These are phyloP conservation scores for Boletales sp. DNA, from an alignment of 768 basidiomycete genomes.

Conservation along the genomic window DNA sequence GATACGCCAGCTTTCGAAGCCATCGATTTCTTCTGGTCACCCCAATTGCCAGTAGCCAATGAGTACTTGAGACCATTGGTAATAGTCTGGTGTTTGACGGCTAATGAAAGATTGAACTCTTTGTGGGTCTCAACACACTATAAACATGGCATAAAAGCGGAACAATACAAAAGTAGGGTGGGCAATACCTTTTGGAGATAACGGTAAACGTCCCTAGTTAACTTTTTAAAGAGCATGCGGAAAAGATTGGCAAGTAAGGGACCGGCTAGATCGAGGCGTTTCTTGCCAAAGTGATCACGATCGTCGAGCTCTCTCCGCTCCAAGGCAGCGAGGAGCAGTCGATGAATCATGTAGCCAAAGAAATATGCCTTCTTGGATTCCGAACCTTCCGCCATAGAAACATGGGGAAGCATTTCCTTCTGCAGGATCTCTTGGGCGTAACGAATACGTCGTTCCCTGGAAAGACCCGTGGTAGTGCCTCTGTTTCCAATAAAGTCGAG, in stretches of 20 bases:
- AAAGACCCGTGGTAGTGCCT: slow-evolving; percentile 91
- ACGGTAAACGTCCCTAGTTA: slow-evolving; percentile 96
- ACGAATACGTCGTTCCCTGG: slow-evolving; percentile 87
- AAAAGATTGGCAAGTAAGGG: slow-evolving; percentile 96
- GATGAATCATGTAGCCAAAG: slow-evolving; percentile 99
- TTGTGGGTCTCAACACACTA: slow-evolving; percentile 97
- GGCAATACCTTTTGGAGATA: slow-evolving; percentile 87
- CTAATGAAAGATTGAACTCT: slow-evolving; percentile 86
- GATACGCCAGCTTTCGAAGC: slow-evolving; percentile 97
- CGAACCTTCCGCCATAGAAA: slow-evolving; percentile 93
- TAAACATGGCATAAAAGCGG: slow-evolving; percentile 3
- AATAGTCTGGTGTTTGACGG: slow-evolving; percentile 95
- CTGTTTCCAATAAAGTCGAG: slow-evolving; percentile 98
- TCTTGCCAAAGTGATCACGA: slow-evolving; percentile 99
- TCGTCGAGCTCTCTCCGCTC: slow-evolving; percentile 96
- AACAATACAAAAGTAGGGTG: background rate
- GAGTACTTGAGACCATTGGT: slow-evolving; percentile 98
- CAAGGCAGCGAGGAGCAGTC: slow-evolving; percentile 87
- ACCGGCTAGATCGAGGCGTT: slow-evolving; percentile 93
- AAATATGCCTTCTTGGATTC: slow-evolving; percentile 99
- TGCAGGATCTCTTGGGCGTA: slow-evolving; percentile 98
- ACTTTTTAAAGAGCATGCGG: slow-evolving; percentile 94
- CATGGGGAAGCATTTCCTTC: slow-evolving; percentile 97
- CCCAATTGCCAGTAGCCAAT: slow-evolving; percentile 98
- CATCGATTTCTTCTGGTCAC: slow-evolving; percentile 98